Conservation (phyloP, 768 basidiomycete genomes). For the Termitomyces sp. region DNA sequence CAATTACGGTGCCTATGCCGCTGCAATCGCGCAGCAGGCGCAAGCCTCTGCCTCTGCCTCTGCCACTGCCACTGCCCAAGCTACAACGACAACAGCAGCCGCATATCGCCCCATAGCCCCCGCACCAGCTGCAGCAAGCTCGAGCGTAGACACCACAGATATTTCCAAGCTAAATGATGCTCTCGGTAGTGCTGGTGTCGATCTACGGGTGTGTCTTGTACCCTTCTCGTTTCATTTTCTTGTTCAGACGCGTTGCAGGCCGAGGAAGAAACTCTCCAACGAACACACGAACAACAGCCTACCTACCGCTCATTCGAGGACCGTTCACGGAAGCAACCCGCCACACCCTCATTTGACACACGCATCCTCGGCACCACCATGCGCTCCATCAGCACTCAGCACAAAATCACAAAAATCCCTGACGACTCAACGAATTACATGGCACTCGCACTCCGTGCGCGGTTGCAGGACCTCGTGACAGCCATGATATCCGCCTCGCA, state of each 20-base stretch:
- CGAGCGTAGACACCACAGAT: conserved; percentile 57
- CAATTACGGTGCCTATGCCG: conserved; percentile 37
- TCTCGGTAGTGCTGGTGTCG: conserved; percentile 81
- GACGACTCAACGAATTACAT: conserved; percentile 75
- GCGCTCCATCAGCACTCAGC: conserved; percentile 58
- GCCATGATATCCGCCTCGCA: conserved; percentile 63
- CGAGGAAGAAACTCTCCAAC: conserved; percentile 78
- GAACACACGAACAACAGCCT: conserved; percentile 56
- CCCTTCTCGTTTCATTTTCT: neutral
- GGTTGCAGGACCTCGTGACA: conserved; percentile 64
- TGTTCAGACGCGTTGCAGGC: conserved; percentile 41
- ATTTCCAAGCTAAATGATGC: conserved; percentile 81
- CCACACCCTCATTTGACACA: conserved; percentile 64
- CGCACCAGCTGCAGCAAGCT: conserved; percentile 17
- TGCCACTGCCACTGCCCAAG: conserved; percentile 15
- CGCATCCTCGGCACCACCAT: conserved; percentile 61
- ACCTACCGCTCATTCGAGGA: conserved; percentile 69
- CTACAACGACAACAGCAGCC: conserved; percentile 19
- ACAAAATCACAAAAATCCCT: conserved; percentile 61
- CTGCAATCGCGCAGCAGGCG: conserved; percentile 24
- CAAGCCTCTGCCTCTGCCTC: conserved; percentile 16
- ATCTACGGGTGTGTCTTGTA: conserved; percentile 55
- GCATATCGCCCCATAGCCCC: conserved; percentile 12
- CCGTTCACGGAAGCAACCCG: conserved; percentile 72
- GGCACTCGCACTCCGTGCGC: conserved; percentile 70